Base-by-base conservation (phyloP, 352 stramenopile genomes). In the Phytophthora podocarpi region DNA sequence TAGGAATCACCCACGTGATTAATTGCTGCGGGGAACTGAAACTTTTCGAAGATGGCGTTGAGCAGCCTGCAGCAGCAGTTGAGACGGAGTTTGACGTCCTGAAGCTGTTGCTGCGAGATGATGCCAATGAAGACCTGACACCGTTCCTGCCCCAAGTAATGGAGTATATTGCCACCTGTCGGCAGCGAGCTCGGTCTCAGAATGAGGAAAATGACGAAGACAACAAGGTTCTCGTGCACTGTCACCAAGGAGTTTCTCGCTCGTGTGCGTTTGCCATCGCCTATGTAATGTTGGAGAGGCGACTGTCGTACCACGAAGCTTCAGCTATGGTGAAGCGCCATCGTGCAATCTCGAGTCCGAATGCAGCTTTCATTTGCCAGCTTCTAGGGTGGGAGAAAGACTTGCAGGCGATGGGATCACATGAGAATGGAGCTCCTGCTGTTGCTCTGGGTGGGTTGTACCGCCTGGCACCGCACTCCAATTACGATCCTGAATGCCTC, bases 241-340 rank as follows among this genome's bases (percentile, higher is more conserved):
- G 83, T 24, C 80, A 93, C 31, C 79, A 90, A 58, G 83, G 83
- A 37, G 61, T 93, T 20, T 93, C 83, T 12, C 70, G 83, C 21
- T 91, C 82, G 0, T 93, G 83, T 45, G 78, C 82, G 0, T 64
- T 90, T 36, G 83, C 73, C 8, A 76, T 90, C 47, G 80, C 82
- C 13, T 88, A 86, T 54, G 45, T 88, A 6, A 93, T 91, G 79
- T 52, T 72, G 40, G 57, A 69, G 9, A 52, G 68, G 15, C 30
- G 40, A 28, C 24, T 81, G 15, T 50, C 52, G 13, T 77, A 75
- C 13, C 71, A 64, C 26, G 67, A 79, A 5, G 77, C 76, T 23
- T 50, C 61, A 15, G 58, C 59, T 4, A 18, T 78, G 21, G 78
- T 90, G 10, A 89, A 86, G 47, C 31, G 34, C 11, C 53, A 74